Base-by-base conservation (phyloP, 148 eudicot genomes). In the Pouteria glomerata region DNA sequence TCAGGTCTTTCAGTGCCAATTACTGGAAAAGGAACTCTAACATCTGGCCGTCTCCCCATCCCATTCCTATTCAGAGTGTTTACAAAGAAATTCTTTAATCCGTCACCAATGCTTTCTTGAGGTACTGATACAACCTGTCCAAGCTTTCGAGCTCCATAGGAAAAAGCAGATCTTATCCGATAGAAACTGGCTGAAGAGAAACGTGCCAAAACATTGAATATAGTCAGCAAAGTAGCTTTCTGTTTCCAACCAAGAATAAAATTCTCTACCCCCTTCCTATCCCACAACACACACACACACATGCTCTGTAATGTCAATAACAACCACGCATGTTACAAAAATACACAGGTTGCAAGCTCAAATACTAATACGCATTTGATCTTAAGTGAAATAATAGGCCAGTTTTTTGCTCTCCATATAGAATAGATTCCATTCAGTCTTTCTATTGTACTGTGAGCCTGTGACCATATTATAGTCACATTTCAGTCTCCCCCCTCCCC, bases 151-250 rank as follows among this genome's bases (percentile, higher is more conserved):
- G 75, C 52, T 71, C 75, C 85, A 69, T 75, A 78, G 70, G 74
- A 68, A 63, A 82, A 51, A 67, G 85, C 85, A 75, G 47, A 61
- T 76, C 5, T 76, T 41, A 82, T 78, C 18, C 85, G 74, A 57
- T 48, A 61, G 12, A 72, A 78, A 76, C 72, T 82, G 53, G 72
- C 85, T 78, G 71, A 29, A 8, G 21, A 18, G 7, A 29, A 64
- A 62, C 29, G 60, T 18, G 68, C 52, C 30, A 15, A 45, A 26
- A 18, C 39, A 10, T 31, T 11, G 6, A 48, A 27, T 45, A 19
- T 19, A 52, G 57, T 35, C 19, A 51, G 11, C 33, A 24, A 3
- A 56, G 33, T 26, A 53, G 11, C 48, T 26, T 10, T 56, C 8
- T 26, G 24, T 24, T 33, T 24, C n/a, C 0, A 44, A 44, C 13